phyloP scores from a whole-genome alignment of 1,284 basidiomycete genomes.

The Ceratobasidium sp. region DNA sequence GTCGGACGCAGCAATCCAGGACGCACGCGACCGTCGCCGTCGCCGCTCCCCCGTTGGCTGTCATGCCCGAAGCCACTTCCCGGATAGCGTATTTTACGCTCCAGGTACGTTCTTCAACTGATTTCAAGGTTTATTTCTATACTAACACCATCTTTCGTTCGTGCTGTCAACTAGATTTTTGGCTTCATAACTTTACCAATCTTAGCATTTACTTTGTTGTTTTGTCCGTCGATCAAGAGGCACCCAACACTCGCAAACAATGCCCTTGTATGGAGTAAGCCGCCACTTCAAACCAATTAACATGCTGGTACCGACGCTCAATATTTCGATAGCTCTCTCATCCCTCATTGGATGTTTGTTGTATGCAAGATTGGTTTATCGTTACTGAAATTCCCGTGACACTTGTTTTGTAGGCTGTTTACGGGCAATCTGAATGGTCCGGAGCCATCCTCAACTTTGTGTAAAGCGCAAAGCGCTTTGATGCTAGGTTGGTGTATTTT shows the following conservation, averaged over 20 bases:
- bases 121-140: not conserved
- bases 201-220: conserved; percentile 31
- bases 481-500: conserved; percentile 9
- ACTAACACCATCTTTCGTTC: not conserved
- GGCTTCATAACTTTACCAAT: conserved; percentile 30
- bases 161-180: conserved; percentile 1
- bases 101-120: not conserved
- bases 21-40: not conserved
- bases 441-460: conserved; percentile 15
- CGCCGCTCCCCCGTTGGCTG: not conserved
- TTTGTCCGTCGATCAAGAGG: conserved; percentile 35
- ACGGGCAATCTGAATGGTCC: conserved; percentile 20
- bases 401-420: conserved; percentile 16
- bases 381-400: not conserved
- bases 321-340: conserved; percentile 18
- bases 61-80: conserved; percentile 17
- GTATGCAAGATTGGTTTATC: not conserved
- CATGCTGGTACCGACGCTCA: not conserved
- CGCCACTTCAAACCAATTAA: not conserved
- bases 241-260: conserved; percentile 35
- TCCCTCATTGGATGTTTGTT: conserved; percentile 16
- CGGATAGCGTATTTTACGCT: conserved; percentile 28
- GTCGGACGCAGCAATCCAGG: not conserved
- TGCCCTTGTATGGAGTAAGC: conserved; percentile 30
- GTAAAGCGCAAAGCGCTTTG: conserved; percentile 28